phyloP scores from a whole-genome alignment of 2,329 filamentous ascomycete species.

The Teratosphaeria destructans region DNA sequence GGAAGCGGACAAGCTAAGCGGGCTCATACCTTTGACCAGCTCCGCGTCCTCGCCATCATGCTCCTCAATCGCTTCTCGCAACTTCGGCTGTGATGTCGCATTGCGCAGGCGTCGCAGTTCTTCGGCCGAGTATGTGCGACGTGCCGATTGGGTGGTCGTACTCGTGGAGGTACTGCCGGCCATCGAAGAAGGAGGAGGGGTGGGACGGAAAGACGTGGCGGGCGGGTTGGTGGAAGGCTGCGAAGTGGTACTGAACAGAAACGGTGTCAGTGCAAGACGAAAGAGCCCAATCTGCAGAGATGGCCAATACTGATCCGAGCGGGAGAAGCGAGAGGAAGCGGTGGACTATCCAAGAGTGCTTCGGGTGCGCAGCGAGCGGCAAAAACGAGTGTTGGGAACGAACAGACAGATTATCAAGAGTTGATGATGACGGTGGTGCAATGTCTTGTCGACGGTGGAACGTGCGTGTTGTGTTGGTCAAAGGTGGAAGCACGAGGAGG shows the following conservation, averaged over 20 bases:
- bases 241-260: neutral
- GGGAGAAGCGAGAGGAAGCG: neutral
- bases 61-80: conserved; percentile 26
- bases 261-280: neutral
- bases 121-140: conserved; percentile 29
- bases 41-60: conserved; percentile 27
- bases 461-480: conserved; percentile 1
- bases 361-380: neutral
- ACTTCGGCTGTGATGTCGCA: conserved; percentile 24
- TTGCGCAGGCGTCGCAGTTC: conserved; percentile 25
- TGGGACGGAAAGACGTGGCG: neutral
- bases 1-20: conserved; percentile 1
- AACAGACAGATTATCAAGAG: conserved; percentile 23
- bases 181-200: neutral
- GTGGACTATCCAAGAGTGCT: conserved; percentile 1
- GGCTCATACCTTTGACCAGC: conserved; percentile 25
- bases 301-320: neutral
- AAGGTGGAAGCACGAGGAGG: conserved; percentile 2
- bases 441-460: conserved; percentile 16
- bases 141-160: conserved; percentile 14
- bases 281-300: neutral
- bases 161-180: conserved; percentile 2
- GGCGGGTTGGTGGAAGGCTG: neutral
- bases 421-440: conserved; percentile 23
- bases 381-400: conserved; percentile 1